Conservation (phyloP, 345 rosid species). For the Camelina neglecta region DNA sequence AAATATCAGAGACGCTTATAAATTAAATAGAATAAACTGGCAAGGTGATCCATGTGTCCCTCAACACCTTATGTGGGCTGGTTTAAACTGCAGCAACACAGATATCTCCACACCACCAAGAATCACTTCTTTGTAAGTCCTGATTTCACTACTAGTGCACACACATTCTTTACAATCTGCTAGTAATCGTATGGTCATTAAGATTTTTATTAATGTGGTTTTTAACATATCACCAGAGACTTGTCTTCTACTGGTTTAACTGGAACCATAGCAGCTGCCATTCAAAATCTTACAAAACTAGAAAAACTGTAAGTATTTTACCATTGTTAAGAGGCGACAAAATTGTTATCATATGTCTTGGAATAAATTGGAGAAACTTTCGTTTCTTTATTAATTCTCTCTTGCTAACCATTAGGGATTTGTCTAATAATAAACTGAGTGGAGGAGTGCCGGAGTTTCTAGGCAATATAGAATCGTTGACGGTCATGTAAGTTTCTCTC, state of each 20-base stretch:
- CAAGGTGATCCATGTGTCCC: slow-evolving; percentile 42
- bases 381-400: not conserved
- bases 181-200: too few species aligned
- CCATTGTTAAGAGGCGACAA: not conserved
- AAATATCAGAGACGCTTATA: not conserved
- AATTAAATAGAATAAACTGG: slow-evolving; percentile 15
- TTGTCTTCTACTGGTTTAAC: too few species aligned
- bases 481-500: slow-evolving; percentile 47
- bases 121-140: slow-evolving; percentile 33
- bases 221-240: slow-evolving; percentile 9
- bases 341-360: not conserved
- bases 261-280: too few species aligned
- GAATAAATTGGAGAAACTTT: not conserved
- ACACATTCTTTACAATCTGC: not conserved
- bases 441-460: slow-evolving; percentile 54
- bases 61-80: not conserved
- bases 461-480: slow-evolving; percentile 44
- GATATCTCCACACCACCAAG: slow-evolving; percentile 18
- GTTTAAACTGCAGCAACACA: not conserved
- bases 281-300: too few species aligned
- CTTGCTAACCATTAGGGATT: slow-evolving; percentile 47
- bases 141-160: too few species aligned
- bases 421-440: slow-evolving; percentile 53
- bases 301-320: slow-evolving; percentile 44
- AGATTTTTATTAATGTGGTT: not conserved